Conservation (phyloP, 2,329 filamentous ascomycete species). For the Penicillium expansum region DNA sequence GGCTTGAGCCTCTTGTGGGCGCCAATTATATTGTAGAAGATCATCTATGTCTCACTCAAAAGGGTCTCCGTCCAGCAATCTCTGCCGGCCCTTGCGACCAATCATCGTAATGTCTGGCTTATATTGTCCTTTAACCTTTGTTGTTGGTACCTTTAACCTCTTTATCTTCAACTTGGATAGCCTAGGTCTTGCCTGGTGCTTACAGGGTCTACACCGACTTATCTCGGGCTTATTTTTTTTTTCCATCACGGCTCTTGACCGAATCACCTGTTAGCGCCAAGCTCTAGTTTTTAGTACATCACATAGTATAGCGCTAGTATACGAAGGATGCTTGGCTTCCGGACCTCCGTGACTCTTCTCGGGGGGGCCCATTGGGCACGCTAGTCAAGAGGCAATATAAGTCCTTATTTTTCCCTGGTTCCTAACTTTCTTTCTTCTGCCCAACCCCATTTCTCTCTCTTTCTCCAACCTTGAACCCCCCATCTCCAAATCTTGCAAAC, state of each 20-base stretch:
- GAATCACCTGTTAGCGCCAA: not conserved
- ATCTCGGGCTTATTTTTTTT: not conserved
- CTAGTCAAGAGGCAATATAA: not conserved
- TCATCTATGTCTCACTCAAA: not conserved
- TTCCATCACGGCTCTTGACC: not conserved
- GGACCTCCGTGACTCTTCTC: not conserved
- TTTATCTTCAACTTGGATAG: not conserved
- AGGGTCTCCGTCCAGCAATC: not conserved
- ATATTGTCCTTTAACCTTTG: not conserved
- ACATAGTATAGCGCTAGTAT: not conserved
- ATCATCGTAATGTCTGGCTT: not conserved
- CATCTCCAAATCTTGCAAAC: not conserved
- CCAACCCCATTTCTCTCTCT: not conserved
- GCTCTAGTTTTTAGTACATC: not conserved
- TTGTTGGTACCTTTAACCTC: not conserved
- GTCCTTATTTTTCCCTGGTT: not conserved
- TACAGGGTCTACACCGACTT: not conserved
- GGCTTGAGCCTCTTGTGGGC: not conserved
- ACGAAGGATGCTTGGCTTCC: not conserved
- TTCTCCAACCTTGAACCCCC: not conserved
- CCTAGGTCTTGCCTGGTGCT: not conserved
- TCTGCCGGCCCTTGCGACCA: not conserved
- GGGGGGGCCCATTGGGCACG: not conserved
- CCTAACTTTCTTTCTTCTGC: not conserved
- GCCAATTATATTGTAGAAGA: not conserved